phyloP scores from a whole-genome alignment of 2,329 filamentous ascomycete species.

The Huntiella moniliformis region DNA sequence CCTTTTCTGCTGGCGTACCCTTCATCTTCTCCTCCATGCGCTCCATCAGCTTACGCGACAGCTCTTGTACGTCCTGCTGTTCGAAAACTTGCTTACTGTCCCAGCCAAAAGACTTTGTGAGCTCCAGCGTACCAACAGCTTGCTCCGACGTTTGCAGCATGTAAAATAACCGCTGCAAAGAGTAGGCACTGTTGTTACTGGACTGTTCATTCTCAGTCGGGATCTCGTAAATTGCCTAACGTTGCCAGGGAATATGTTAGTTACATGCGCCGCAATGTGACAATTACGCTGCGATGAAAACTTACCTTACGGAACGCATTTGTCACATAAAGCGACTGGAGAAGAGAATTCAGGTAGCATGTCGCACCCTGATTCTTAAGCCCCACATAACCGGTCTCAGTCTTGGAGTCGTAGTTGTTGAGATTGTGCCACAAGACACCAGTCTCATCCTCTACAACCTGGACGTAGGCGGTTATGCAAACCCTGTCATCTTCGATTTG shows the following conservation, averaged over 20 bases:
- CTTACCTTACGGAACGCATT: slow-evolving; percentile 80
- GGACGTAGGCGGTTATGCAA: slow-evolving; percentile 67
- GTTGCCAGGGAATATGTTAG: background rate
- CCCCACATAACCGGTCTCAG: slow-evolving; percentile 91
- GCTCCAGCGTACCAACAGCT: slow-evolving; percentile 77
- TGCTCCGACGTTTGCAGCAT: slow-evolving; percentile 70
- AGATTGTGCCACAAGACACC: slow-evolving; percentile 86
- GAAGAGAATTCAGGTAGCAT: slow-evolving; percentile 68
- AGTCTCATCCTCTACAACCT: slow-evolving; percentile 70
- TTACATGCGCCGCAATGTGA: background rate
- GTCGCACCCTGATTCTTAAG: slow-evolving; percentile 92
- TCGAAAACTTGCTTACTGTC: slow-evolving; percentile 96
- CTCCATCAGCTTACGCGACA: slow-evolving; percentile 94
- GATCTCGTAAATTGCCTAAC: slow-evolving; percentile 84
- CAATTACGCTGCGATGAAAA: background rate
- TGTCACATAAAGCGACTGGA: slow-evolving; percentile 71
- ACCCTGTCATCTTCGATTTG: slow-evolving; percentile 59
- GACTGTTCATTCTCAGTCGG: slow-evolving; percentile 73
- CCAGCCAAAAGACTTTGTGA: slow-evolving; percentile 96
- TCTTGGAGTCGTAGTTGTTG: slow-evolving; percentile 94
- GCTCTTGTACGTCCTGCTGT: slow-evolving; percentile 94
- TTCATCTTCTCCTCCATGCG: slow-evolving; percentile 97
- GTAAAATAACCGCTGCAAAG: slow-evolving; percentile 85
- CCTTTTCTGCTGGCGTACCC: slow-evolving; percentile 76
- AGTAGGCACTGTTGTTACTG: slow-evolving; percentile 76